Evolutionary conservation across 495 filamentous ascomycete genomes (phyloP).

Genomic region (Neurospora pannonica): DNA sequence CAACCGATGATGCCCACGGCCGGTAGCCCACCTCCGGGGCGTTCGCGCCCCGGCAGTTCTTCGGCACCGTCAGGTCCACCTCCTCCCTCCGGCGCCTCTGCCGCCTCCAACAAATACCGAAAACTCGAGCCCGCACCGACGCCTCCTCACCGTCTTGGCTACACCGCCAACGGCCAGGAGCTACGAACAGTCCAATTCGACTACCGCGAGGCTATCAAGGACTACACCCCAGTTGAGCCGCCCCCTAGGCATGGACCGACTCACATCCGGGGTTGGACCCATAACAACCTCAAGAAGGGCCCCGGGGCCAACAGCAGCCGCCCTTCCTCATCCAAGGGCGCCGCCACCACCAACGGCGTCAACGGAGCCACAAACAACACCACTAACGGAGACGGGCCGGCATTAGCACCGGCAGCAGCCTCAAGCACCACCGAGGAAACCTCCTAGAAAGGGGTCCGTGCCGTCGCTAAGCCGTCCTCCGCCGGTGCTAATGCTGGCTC

Average conservation of each 20-base stretch:
- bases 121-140: conserved; percentile 40
- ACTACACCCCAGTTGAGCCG: conserved; percentile 33
- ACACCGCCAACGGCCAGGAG: conserved; percentile 30
- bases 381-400: not conserved
- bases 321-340: conserved; percentile 1
- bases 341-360: not conserved
- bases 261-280: conserved; percentile 41
- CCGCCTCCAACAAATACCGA: conserved; percentile 28
- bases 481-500: not conserved
- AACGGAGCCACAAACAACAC: not conserved
- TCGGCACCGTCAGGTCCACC: conserved; percentile 20
- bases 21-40: conserved; percentile 3
- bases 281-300: conserved; percentile 30
- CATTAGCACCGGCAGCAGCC: not conserved
- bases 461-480: not conserved
- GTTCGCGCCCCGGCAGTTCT: conserved; percentile 15
- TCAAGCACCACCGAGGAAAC: not conserved
- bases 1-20: not conserved
- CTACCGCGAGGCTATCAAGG: conserved; percentile 37
- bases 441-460: not conserved
- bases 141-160: conserved; percentile 32
- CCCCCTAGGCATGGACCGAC: conserved; percentile 36
- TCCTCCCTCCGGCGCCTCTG: not conserved
- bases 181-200: conserved; percentile 40
- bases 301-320: not conserved